Base-by-base conservation (phyloP, 768 basidiomycete species). In the Lanmaoa rubissima region DNA sequence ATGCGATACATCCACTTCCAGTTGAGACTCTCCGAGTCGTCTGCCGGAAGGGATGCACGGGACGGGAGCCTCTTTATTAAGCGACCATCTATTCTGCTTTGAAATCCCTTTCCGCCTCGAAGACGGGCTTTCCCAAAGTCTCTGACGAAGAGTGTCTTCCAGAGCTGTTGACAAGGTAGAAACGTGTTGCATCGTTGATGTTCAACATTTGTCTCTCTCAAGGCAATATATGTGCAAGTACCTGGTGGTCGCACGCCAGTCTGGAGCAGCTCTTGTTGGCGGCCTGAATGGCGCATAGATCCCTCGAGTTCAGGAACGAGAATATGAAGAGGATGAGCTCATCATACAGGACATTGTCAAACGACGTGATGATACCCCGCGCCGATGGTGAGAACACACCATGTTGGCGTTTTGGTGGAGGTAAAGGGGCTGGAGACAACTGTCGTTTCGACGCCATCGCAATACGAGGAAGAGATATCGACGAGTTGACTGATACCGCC, bases 1-100 rank as follows among this genome's bases (percentile, higher is more conserved):
- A 91, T 87, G 53, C 88, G 80, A 70, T 90, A 92, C 89, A 92
- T 90, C 82, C 83, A 88, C 70, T 89, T 91, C 90, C 90, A 92
- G 65, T 90, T 82, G 32, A 74, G 67, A 36, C 71, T 68, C 46
- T 58, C 54, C 14, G 45, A 8, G 19, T 73, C 66, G 19, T 75
- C 73, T 32, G 65, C 63, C 56, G 73, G 60, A 41, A 53, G 40
- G 32, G 60, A 60, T 5, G 75, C 80, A 67, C 85, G 72, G 28
- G 76, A 78, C 12, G 88, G 88, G 31, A 92, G 73, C 2, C 80
- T 76, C 63, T 77, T 84, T 24, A 85, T 70, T 66, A 83, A 79
- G 55, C 83, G 76, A 5, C 83, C 84, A 64, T 88, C 84, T 7
- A 72, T 69, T 47, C 82, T 74, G 10, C 75, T 75, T 55, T 82